Evolutionary conservation across 345 rosid genomes (phyloP).

Genomic region (Nasturtium officinale): DNA sequence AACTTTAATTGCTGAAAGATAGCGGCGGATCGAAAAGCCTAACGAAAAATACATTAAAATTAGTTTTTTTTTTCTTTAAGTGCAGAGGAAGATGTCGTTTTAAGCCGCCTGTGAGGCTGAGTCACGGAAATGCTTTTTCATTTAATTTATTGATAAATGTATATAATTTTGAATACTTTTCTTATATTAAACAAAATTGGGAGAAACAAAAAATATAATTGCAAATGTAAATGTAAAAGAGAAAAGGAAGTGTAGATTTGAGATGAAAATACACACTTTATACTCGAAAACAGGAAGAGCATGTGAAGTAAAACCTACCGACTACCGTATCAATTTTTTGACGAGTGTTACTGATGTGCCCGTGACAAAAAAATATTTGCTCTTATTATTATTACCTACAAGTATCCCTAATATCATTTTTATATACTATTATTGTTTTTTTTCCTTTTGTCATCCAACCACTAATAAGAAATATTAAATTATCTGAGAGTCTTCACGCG

Average conservation of each 20-base stretch:
- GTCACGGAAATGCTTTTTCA: constrained; percentile 38
- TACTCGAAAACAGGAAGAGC: constrained; percentile 16
- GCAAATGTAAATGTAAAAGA: not conserved
- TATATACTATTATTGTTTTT: not conserved
- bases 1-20: constrained; percentile 42
- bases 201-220: not conserved
- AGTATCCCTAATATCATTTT: not conserved
- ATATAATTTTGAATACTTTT: not conserved
- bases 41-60: not conserved
- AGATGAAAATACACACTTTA: constrained; percentile 9
- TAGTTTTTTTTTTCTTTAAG: too few species aligned
- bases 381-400: not conserved
- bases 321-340: constrained; percentile 1
- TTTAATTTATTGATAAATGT: not conserved
- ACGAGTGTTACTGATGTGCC: not conserved
- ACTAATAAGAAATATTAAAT: not conserved
- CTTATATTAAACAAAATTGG: not conserved
- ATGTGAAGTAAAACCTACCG: constrained; percentile 30
- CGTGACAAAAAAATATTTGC: constrained; percentile 23
- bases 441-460: constrained; percentile 1
- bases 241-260: not conserved
- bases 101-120: constrained; percentile 43
- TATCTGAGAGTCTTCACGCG: not conserved
- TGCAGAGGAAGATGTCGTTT: constrained; percentile 39
- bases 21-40: constrained; percentile 45